Percentiles rank a stretch among this genome's conserved stretches.
Conservation (phyloP, 768 basidiomycete genomes). For the Auricularia sp. region DNA sequence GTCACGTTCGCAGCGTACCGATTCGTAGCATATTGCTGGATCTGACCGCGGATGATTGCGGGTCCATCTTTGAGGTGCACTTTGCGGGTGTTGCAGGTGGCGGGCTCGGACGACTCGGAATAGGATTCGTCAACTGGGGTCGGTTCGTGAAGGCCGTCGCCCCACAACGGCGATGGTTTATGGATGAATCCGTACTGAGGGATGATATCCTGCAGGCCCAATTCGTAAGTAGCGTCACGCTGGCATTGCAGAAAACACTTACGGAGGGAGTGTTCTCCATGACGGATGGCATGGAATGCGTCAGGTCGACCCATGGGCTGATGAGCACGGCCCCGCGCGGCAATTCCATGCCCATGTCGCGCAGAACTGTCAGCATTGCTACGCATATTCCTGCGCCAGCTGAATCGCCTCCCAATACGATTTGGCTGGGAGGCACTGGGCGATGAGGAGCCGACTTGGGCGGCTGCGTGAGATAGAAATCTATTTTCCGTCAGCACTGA, state of each 20-base stretch:
- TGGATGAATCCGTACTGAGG: conserved; percentile 69
- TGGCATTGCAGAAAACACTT: conserved; percentile 10
- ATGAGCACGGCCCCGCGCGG: conserved; percentile 89
- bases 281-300: conserved; percentile 88
- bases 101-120: neutral
- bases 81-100: conserved; percentile 38
- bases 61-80: conserved; percentile 32
- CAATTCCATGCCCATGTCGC: conserved; percentile 68
- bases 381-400: conserved; percentile 85
- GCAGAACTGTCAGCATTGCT: conserved; percentile 75
- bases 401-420: conserved; percentile 84
- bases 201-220: conserved; percentile 54
- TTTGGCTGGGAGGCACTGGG: conserved; percentile 69
- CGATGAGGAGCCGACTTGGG: conserved; percentile 70
- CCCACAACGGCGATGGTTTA: conserved; percentile 59
- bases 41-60: conserved; percentile 36
- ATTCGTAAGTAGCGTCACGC: neutral
- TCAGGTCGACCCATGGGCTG: conserved; percentile 89
- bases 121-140: neutral
- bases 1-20: conserved; percentile 30
- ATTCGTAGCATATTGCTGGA: conserved; percentile 84
- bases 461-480: conserved; percentile 80
- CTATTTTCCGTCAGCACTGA: conserved; percentile 26
- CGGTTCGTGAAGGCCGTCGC: neutral
- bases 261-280: conserved; percentile 78